Conservation (phyloP, 768 basidiomycete genomes). For the Boletus fagicola region DNA sequence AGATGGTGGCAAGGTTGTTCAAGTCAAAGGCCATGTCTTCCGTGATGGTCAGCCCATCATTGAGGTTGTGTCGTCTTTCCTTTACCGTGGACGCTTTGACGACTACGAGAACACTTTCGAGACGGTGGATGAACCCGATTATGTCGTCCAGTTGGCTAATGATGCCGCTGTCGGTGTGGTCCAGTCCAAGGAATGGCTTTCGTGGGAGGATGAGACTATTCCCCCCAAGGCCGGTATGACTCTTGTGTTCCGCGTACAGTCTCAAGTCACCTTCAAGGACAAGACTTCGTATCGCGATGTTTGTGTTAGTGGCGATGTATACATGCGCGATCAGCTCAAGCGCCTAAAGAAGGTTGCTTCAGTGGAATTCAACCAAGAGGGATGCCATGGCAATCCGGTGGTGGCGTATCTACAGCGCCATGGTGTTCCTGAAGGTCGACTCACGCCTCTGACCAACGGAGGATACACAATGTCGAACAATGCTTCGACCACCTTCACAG, state of each 20-base stretch:
- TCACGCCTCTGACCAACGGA: slow-evolving; percentile 75
- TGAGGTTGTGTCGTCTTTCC: slow-evolving; percentile 92
- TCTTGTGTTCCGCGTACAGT: slow-evolving; percentile 87
- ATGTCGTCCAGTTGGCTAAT: slow-evolving; percentile 68
- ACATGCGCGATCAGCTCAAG: slow-evolving; percentile 85
- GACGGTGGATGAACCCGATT: slow-evolving; percentile 85
- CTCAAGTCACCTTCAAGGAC: slow-evolving; percentile 88
- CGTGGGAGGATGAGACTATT: slow-evolving; percentile 82
- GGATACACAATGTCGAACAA: slow-evolving; percentile 79
- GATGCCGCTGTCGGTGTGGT: slow-evolving; percentile 88
- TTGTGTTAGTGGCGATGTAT: slow-evolving; percentile 80
- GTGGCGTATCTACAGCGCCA: slow-evolving; percentile 91
- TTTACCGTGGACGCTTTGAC: slow-evolving; percentile 91
- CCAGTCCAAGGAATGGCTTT: slow-evolving; percentile 96
- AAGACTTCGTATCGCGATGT: slow-evolving; percentile 81
- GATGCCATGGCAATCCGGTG: slow-evolving; percentile 91
- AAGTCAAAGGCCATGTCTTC: slow-evolving; percentile 80
- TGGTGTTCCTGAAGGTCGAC: slow-evolving; percentile 73
- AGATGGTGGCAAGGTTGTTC: slow-evolving; percentile 90
- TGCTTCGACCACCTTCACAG: slow-evolving; percentile 65
- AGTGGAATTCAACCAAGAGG: slow-evolving; percentile 82
- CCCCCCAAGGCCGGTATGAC: slow-evolving; percentile 78
- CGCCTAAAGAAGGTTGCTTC: slow-evolving; percentile 84
- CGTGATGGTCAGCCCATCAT: slow-evolving; percentile 80
- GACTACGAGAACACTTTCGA: slow-evolving; percentile 98